These are phyloP conservation scores for Agaricus subrufescens DNA, from an alignment of 768 basidiomycete species.

Conservation along the genomic window DNA sequence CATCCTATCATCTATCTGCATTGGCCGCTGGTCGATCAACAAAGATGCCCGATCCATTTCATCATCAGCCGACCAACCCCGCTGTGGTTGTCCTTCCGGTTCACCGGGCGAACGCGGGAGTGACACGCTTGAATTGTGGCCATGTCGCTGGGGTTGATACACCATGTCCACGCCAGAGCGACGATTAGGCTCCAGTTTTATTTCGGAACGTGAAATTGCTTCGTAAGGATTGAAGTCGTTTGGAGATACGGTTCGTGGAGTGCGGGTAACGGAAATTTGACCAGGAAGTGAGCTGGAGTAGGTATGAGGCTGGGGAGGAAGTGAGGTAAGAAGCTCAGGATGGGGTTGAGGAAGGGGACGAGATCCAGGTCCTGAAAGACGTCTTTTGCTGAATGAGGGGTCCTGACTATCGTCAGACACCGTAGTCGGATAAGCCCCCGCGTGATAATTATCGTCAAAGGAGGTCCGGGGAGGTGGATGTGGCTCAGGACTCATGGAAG, in stretches of 20 bases:
- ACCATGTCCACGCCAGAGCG: neutral
- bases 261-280: neutral
- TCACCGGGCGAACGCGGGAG: constrained; percentile 2
- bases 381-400: neutral
- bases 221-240: constrained; percentile 5
- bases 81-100: neutral
- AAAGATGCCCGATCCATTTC: constrained; percentile 1
- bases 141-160: neutral
- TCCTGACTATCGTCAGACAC: neutral
- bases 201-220: neutral
- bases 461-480: neutral
- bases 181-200: neutral
- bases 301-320: neutral
- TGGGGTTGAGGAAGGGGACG: neutral
- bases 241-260: neutral
- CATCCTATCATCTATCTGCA: constrained; percentile 5
- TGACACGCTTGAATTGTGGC: neutral
- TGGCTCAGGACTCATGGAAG: neutral
- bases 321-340: neutral
- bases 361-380: neutral
- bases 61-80: constrained; percentile 7
- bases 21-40: constrained; percentile 1
- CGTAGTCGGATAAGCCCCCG: neutral
- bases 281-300: neutral
- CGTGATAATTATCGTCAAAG: neutral